These are phyloP conservation scores for Podospora didyma DNA, from an alignment of 495 filamentous ascomycete genomes.

Conservation along the genomic window DNA sequence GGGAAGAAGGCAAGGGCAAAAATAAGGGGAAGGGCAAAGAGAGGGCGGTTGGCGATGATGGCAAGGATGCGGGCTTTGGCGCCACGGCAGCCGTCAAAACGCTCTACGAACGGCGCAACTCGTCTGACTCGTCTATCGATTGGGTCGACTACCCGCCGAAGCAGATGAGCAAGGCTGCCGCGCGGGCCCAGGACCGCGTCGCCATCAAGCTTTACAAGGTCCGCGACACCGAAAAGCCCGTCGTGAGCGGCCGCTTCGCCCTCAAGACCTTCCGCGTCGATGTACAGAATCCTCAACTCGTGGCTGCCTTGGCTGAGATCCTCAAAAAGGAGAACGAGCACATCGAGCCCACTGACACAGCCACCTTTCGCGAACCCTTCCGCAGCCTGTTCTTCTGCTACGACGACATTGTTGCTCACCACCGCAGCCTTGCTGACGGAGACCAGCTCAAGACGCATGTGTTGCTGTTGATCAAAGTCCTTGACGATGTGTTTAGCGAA, in stretches of 20 bases:
- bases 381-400: constrained; percentile 34
- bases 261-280: constrained; percentile 32
- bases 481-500: constrained; percentile 34
- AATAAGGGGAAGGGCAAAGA: background rate
- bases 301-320: constrained; percentile 27
- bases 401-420: constrained; percentile 27
- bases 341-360: constrained; percentile 26
- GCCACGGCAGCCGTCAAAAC: constrained; percentile 20
- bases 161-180: constrained; percentile 30
- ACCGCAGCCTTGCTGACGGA: constrained; percentile 6
- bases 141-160: constrained; percentile 40
- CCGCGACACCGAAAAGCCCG: constrained; percentile 30
- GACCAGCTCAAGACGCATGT: constrained; percentile 25
- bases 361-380: constrained; percentile 32
- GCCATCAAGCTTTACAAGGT: constrained; percentile 39
- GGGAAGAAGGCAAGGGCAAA: background rate
- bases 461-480: constrained; percentile 27
- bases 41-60: background rate
- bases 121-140: constrained; percentile 16
- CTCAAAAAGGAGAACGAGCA: constrained; percentile 27
- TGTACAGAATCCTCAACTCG: constrained; percentile 32
- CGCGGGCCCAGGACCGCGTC: constrained; percentile 31
- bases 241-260: constrained; percentile 26
- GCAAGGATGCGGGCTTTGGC: constrained; percentile 9
- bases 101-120: constrained; percentile 29